phyloP scores from a whole-genome alignment of 768 basidiomycete species.

The Lentinula edodes region DNA sequence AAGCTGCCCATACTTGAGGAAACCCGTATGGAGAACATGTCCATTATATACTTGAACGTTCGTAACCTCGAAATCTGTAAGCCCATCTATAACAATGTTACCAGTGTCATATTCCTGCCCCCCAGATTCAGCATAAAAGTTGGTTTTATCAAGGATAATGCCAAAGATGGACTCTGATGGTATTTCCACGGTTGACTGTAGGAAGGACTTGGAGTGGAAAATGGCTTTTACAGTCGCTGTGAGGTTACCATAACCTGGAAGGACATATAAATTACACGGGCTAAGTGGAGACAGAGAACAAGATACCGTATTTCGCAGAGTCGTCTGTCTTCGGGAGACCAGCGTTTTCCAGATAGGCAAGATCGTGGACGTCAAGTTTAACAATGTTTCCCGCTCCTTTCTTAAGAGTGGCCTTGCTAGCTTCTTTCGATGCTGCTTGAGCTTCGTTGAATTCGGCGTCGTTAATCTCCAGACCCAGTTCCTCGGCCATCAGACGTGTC shows the following conservation, averaged over 20 bases:
- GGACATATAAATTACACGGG: not conserved
- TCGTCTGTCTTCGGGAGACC: conserved; percentile 90
- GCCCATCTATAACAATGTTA: conserved; percentile 86
- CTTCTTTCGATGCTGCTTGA: conserved; percentile 82
- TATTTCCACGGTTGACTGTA: conserved; percentile 58
- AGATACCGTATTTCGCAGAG: conserved; percentile 78
- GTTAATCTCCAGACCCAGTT: conserved; percentile 78
- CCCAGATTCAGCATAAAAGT: conserved; percentile 96
- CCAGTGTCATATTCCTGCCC: conserved; percentile 98
- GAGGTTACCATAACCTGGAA: conserved; percentile 70
- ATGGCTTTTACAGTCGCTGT: conserved; percentile 75
- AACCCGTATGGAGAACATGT: conserved; percentile 91
- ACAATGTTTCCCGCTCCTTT: conserved; percentile 63
- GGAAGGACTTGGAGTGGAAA: conserved; percentile 76
- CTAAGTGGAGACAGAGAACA: not conserved
- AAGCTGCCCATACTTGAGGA: conserved; percentile 83
- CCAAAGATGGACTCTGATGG: conserved; percentile 72
- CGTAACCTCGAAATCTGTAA: conserved; percentile 87
- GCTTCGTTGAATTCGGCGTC: conserved; percentile 87
- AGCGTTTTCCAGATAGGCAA: conserved; percentile 75
- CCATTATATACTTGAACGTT: conserved; percentile 95
- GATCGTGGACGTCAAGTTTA: conserved; percentile 93
- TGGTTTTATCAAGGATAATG: conserved; percentile 84
- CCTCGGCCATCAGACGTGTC: conserved; percentile 96
- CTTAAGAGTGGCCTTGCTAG: conserved; percentile 81